Conservation (phyloP, 257 asterid genomes). For the Fraxinus cuspidata region DNA sequence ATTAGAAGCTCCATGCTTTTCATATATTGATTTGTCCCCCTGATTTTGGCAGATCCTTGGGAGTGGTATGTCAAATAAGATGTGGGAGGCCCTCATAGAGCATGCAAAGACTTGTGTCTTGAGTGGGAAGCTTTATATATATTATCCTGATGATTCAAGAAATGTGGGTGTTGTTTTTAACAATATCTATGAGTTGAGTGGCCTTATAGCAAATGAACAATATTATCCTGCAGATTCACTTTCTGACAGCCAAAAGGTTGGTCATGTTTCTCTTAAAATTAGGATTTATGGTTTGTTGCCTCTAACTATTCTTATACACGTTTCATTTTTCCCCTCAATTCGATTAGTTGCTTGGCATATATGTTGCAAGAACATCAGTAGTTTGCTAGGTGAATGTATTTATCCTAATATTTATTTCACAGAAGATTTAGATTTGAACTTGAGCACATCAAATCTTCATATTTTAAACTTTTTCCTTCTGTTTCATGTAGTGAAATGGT, state of each 20-base stretch:
- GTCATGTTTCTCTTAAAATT: conserved; percentile 22
- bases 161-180: conserved; percentile 76
- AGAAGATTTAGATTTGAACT: too few relatives aligned
- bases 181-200: conserved; percentile 85
- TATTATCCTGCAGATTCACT: conserved; percentile 82
- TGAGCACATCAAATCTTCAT: too few relatives aligned
- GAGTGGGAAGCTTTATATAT: conserved; percentile 90
- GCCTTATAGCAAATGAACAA: conserved; percentile 81
- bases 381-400: too few relatives aligned
- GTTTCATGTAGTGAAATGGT: background rate
- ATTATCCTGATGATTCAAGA: conserved; percentile 80
- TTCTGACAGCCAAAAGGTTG: conserved; percentile 92
- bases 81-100: conserved; percentile 64
- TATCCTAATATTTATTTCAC: too few relatives aligned
- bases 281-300: conserved; percentile 10
- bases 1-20: conserved; percentile 16
- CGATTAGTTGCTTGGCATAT: background rate
- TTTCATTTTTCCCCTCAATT: background rate
- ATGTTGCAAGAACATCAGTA: too few relatives aligned
- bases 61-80: conserved; percentile 61
- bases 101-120: conserved; percentile 90
- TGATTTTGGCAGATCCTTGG: conserved; percentile 72
- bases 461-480: too few relatives aligned
- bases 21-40: background rate
- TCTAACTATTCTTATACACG: background rate